Evolutionary conservation across 768 basidiomycete species (phyloP), one percentile per base, ranked within the genome.

Genomic region (Tremella fuciformis): DNA sequence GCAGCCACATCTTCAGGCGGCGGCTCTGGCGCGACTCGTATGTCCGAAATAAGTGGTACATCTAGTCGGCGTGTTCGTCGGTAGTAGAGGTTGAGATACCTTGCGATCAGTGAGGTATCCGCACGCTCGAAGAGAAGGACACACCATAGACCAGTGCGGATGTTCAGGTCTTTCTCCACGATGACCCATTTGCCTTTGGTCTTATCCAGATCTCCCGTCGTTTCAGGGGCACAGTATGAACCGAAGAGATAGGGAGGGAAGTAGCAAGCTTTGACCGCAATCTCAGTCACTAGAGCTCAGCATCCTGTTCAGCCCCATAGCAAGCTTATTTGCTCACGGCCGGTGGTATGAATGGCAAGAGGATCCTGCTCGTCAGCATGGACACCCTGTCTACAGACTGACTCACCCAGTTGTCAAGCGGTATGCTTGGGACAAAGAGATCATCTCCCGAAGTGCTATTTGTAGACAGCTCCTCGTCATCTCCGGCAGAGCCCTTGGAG

Each of bases 11-110:
- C 63, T 26, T 66, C 13, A 83, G 86, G 76, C 57, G 85, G 81
- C 15, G 81, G 79, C 42, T 84, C 79, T 0, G 83, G 79, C 0
- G 91, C 83, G 2, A 96, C 77, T 46, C 78, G 79, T 13, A 97
- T 76, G 53, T 89, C 84, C 1, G 84, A 86, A 42, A 96, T 82
- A 19, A 96, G 83, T 11, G 87, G 84, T 18, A 91, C 82, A 67
- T 92, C 87, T 64, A 88, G 83, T 51, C 91, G 82, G 50, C 89
- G 82, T 16, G 91, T 90, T 18, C 93, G 84, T 55, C 91, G 85
- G 69, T 93, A 92, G 76, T 88, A 90, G 16, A 96, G 74, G 69
- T 86, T 80, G 81, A 85, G 54, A 76, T 83, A 81, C 60, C 64
- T 53, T 24, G 2, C 42, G 1, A 26, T 44, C 19, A 29, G 53